Percentiles rank a stretch among this genome's conserved stretches.
Evolutionary conservation across 371 early-diverging fungal genomes (phyloP).

Genomic region (Conidiobolus incongruus): DNA sequence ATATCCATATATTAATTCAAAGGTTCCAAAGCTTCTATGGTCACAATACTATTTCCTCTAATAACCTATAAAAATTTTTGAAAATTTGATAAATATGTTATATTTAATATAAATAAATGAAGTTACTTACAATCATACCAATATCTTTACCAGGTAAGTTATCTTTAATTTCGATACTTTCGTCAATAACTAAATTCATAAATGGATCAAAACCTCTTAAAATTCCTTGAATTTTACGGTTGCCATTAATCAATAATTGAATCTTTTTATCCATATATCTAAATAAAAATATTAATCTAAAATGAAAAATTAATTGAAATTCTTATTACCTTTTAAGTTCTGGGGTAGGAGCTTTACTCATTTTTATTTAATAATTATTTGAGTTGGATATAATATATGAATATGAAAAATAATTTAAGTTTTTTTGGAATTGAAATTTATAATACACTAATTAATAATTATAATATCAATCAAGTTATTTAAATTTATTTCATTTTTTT

Average conservation of each 20-base stretch:
- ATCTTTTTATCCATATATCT: slow-evolving; percentile 95
- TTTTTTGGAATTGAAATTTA: no score
- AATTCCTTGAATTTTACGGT: slow-evolving; percentile 75
- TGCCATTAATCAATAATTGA: slow-evolving; percentile 75
- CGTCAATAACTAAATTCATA: slow-evolving; percentile 96
- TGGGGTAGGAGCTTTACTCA: not conserved
- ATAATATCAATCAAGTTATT: no score
- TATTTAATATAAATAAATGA: not conserved
- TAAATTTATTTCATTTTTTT: no score
- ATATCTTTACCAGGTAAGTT: not conserved
- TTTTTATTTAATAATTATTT: no score
- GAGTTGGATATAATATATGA: no score
- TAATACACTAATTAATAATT: no score
- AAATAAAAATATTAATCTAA: not conserved
- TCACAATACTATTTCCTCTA: slow-evolving; percentile 3
- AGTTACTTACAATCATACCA: slow-evolving; percentile 4
- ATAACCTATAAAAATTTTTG: not conserved
- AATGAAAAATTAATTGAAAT: not conserved
- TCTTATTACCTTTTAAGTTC: not conserved
- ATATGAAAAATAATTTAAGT: no score
- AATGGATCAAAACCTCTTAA: slow-evolving; percentile 95
- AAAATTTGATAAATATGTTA: not conserved
- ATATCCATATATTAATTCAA: no score
- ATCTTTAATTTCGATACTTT: slow-evolving; percentile 38
- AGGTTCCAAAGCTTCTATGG: slow-evolving; percentile 14